These are phyloP conservation scores for Blastocystis sp. DNA, from an alignment of 352 stramenopile species.

Conservation along the genomic window DNA sequence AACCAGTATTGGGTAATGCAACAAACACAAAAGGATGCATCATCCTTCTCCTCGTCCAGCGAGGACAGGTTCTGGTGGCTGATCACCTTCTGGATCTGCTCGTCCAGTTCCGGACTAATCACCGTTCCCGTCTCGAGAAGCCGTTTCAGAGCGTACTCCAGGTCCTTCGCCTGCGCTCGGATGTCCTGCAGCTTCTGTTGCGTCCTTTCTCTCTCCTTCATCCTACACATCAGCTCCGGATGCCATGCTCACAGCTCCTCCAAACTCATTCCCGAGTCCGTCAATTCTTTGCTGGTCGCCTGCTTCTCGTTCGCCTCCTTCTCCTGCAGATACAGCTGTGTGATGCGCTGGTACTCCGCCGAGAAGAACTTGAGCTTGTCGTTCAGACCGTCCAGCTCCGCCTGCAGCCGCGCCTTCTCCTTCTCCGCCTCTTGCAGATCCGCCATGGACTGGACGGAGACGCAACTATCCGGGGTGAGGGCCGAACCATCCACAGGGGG, in stretches of 20 bases:
- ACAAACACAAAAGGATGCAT: constrained; percentile 36
- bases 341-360: constrained; percentile 40
- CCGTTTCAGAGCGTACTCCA: constrained; percentile 33
- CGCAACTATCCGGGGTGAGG: constrained; percentile 16
- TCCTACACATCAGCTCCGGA: background rate
- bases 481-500: background rate
- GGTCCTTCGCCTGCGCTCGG: constrained; percentile 4
- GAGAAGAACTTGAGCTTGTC: constrained; percentile 59
- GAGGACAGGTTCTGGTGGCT: background rate
- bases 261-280: background rate
- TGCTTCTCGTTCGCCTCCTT: constrained; percentile 17
- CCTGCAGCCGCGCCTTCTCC: constrained; percentile 3
- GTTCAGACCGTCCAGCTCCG: constrained; percentile 41
- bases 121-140: constrained; percentile 50
- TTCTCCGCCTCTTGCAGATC: constrained; percentile 17
- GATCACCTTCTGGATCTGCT: constrained; percentile 31
- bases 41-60: background rate
- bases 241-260: background rate
- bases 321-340: constrained; percentile 52
- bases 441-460: background rate
- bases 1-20: background rate
- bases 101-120: constrained; percentile 36
- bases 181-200: constrained; percentile 1
- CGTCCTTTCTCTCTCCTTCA: constrained; percentile 18
- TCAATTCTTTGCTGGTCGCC: background rate